Percentiles rank a stretch among this genome's conserved stretches.
These are phyloP conservation scores for Ephemerocybe angulata DNA, from an alignment of 768 basidiomycete species.

Conservation along the genomic window DNA sequence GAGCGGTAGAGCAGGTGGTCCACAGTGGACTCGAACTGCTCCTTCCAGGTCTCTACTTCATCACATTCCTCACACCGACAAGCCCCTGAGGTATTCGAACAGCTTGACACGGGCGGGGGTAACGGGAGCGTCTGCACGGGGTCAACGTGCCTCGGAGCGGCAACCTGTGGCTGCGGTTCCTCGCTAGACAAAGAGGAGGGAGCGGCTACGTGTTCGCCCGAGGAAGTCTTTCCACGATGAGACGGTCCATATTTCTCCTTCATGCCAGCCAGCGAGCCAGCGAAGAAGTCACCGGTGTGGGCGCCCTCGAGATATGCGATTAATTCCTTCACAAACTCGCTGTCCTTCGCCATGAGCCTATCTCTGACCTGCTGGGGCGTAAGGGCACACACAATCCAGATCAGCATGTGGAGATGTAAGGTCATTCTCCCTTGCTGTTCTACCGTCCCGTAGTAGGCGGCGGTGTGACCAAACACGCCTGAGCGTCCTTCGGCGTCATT, in stretches of 20 bases:
- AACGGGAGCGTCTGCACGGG: no score
- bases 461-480: slow-evolving; percentile 8
- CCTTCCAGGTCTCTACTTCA: not conserved
- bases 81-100: no score
- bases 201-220: no score
- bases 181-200: not conserved
- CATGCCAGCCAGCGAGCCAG: slow-evolving; percentile 16
- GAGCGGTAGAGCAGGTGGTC: not conserved
- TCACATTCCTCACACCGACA: not conserved
- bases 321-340: not conserved
- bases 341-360: not conserved
- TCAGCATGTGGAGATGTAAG: slow-evolving; percentile 1
- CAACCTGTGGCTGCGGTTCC: no score
- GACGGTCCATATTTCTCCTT: no score
- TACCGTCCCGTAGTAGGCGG: slow-evolving; percentile 8
- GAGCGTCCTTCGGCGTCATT: slow-evolving; percentile 5
- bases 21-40: slow-evolving; percentile 1
- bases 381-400: not conserved
- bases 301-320: slow-evolving; percentile 17
- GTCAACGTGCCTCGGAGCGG: no score
- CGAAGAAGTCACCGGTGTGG: slow-evolving; percentile 29
- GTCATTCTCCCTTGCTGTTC: slow-evolving; percentile 9
- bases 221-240: no score
- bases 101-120: no score
- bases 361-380: not conserved